Conservation (phyloP, 306 rosid genomes). For the Citrullus mucosospermus region DNA sequence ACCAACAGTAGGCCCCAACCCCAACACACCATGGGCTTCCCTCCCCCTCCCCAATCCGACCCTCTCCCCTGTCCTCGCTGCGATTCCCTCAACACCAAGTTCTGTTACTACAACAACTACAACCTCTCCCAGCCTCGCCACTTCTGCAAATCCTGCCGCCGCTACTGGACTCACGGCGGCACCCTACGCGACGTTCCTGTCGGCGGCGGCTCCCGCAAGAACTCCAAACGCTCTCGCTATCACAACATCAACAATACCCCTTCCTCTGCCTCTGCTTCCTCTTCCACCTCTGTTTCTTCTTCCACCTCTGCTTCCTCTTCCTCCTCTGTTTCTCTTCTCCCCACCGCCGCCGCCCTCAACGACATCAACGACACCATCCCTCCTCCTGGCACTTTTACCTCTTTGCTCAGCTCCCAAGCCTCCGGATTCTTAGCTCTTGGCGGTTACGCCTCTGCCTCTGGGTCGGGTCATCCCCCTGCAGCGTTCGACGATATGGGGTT, state of each 20-base stretch:
- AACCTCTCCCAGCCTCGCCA: slow-evolving; percentile 52
- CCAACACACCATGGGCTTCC: slow-evolving; percentile 10
- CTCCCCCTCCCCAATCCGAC: slow-evolving; percentile 15
- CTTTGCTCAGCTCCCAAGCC: slow-evolving; percentile 15
- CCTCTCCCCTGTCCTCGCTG: slow-evolving; percentile 45
- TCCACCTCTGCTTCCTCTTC: slow-evolving; percentile 20
- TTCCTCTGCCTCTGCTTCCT: neutral
- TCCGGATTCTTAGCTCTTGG: slow-evolving; percentile 18
- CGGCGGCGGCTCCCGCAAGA: slow-evolving; percentile 43
- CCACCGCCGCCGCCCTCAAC: neutral
- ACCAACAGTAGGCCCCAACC: neutral
- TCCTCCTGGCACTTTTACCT: slow-evolving; percentile 6
- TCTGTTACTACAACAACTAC: slow-evolving; percentile 56
- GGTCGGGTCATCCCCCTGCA: neutral
- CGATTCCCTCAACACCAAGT: slow-evolving; percentile 35
- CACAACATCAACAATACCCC: neutral
- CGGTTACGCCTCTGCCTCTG: slow-evolving; percentile 17
- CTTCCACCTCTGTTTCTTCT: slow-evolving; percentile 6
- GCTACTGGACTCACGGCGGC: slow-evolving; percentile 52
- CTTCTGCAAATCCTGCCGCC: slow-evolving; percentile 43
- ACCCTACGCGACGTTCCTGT: slow-evolving; percentile 42
- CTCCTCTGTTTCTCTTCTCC: neutral
- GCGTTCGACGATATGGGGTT: slow-evolving; percentile 25
- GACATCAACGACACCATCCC: neutral
- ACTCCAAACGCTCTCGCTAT: slow-evolving; percentile 22